Conservation (phyloP, 2,329 filamentous ascomycete genomes). For the Fusarium anguioides region DNA sequence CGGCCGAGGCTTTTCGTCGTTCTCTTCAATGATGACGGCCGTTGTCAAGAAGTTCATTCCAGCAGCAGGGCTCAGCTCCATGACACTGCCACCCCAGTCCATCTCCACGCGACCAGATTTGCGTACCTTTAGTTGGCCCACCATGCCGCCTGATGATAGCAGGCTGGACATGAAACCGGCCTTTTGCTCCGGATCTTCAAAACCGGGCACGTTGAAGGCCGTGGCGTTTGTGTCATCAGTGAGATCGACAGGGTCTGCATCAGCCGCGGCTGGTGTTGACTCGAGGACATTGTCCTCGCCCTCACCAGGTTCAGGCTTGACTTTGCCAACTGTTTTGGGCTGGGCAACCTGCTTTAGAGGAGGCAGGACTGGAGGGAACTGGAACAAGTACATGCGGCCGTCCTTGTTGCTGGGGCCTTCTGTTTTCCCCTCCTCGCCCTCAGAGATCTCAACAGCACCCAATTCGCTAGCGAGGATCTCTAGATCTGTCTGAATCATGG, state of each 20-base stretch:
- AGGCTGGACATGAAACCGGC: slow-evolving; percentile 54
- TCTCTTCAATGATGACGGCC: slow-evolving; percentile 69
- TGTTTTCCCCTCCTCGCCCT: slow-evolving; percentile 40
- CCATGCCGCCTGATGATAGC: slow-evolving; percentile 64
- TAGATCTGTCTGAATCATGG: slow-evolving; percentile 54
- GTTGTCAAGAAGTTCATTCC: slow-evolving; percentile 68
- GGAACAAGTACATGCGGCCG: slow-evolving; percentile 71
- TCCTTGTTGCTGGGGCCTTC: slow-evolving; percentile 56
- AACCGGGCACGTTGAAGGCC: slow-evolving; percentile 20
- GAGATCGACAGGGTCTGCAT: slow-evolving; percentile 54
- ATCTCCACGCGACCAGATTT: slow-evolving; percentile 72
- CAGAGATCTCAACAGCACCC: slow-evolving; percentile 51
- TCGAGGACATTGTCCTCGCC: slow-evolving; percentile 54
- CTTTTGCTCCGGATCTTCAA: slow-evolving; percentile 50
- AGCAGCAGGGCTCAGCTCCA: slow-evolving; percentile 63
- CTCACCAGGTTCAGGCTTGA: slow-evolving; percentile 58
- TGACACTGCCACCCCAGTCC: slow-evolving; percentile 69
- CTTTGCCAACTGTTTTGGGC: slow-evolving; percentile 41
- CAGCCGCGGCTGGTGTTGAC: slow-evolving; percentile 40
- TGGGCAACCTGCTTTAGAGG: slow-evolving; percentile 56
- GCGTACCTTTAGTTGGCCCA: slow-evolving; percentile 70
- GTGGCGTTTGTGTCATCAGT: slow-evolving; percentile 51
- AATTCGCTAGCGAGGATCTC: slow-evolving; percentile 57
- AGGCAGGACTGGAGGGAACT: slow-evolving; percentile 71
- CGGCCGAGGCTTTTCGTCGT: slow-evolving; percentile 61